Base-by-base conservation (phyloP, 306 rosid species). In the Malus sylvestris region DNA sequence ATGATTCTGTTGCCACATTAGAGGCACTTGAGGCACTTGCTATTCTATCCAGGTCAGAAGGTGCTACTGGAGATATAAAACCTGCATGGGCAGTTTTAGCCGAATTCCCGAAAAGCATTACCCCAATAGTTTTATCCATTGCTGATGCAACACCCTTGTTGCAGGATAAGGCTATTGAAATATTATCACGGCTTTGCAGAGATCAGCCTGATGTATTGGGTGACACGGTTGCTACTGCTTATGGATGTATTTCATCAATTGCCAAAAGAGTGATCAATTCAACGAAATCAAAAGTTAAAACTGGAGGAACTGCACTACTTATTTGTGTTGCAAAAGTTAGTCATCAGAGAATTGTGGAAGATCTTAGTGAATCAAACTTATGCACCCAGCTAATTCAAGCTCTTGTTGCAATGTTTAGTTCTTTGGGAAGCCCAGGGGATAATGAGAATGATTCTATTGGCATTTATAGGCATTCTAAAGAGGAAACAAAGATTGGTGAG, bases 1-100 rank as follows among this genome's bases (percentile, higher is more conserved):
- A 78, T 87, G 91, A 85, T 69, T 90, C 97, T 79, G 86, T 74
- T 82, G 81, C 87, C 79, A 84, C 88, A 52, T 85, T 97, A 33
- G 98, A 91, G 79, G 96, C 95, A 79, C 85, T 94, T 4, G 97
- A 91, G 78, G 97, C 98, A 59, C 96, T 94, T 87, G 97, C 90
- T 73, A 88, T 94, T 81, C 81, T 94, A 78, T 94, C 97, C 79
- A 85, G 91, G 79, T 91, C 95, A 27, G 91, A 69, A 74, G 87
- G 86, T 80, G 80, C 82, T 42, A 60, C 86, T 64, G 87, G 88
- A 72, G 78, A 84, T 60, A 81, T 65, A 52, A 94, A 89, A 81
- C 90, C 97, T 71, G 93, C 98, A 68, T 90, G 98, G 96, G 90
- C 93, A 80, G 87, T 94, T 82, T 91, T 94, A 67, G 90, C 97